Base-by-base conservation (phyloP, 2,329 filamentous ascomycete genomes). In the Fusarium redolens region DNA sequence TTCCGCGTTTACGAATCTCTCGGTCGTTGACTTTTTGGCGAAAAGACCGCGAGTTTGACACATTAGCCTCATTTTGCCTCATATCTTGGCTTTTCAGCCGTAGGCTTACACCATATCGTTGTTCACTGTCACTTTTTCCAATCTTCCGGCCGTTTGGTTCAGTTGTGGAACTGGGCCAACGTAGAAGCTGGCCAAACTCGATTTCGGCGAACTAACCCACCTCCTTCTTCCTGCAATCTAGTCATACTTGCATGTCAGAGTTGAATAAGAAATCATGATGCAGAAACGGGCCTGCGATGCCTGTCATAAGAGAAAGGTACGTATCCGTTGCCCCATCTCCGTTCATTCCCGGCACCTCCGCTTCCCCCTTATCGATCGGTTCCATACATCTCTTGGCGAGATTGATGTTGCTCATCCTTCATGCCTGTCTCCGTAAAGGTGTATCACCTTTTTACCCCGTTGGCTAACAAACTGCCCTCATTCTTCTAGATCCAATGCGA, bases 261-360 rank as follows among this genome's bases (percentile, higher is more conserved):
- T 37, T 40, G 40, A 31, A 54, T 45, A 22, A 55, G 31, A 25
- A 56, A 51, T 37, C 45, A 72, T 73, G 61, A 58, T 60, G 10
- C 72, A 73, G 20, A 75, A 74, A 65, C 57, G 57, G 50, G 74
- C 74, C 20, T 76, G 74, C 28, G 74, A 76, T 63, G 74, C 74
- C 41, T 76, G 74, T 38, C 74, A 76, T 55, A 73, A 61, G 45
- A 68, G 74, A 69, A 76, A 76, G 55, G 74, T 76, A 70, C 60
- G 71, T 74, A 72, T 38, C 43, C 10, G 11, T 28, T 22, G 28
- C 63, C 31, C 68, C 43, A 44, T 37, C 43, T 59, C 28, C n/a
- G 52, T 17, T 30, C 22, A 40, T 50, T 28, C 38, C 40, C 57
- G 31, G n/a, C 12, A 20, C 28, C 59, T 45, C 54, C 44, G 31